Evolutionary conservation across 2,329 filamentous ascomycete genomes (phyloP).

Genomic region (Keithomyces neogunnii): DNA sequence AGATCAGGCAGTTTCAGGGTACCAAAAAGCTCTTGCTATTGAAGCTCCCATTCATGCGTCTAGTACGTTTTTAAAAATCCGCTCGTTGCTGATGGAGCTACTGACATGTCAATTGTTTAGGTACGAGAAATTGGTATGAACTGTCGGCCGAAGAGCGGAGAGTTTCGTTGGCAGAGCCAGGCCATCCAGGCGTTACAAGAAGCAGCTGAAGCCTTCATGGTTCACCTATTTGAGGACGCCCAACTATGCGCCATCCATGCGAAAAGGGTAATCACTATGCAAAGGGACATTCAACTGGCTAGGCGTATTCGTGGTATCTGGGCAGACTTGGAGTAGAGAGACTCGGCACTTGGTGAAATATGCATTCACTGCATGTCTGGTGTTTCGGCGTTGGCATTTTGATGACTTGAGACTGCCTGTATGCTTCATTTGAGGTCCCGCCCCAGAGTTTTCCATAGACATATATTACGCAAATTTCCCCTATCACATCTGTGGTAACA

Average conservation of each 20-base stretch:
- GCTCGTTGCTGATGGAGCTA: not conserved
- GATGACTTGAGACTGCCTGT: too few species aligned
- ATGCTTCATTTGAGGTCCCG: too few species aligned
- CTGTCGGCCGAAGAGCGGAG: constrained; percentile 52
- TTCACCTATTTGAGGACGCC: constrained; percentile 76
- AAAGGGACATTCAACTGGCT: constrained; percentile 94
- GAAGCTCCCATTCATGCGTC: constrained; percentile 71
- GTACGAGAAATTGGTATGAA: constrained; percentile 62
- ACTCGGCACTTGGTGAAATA: not conserved
- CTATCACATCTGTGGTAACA: too few species aligned
- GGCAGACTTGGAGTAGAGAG: constrained; percentile 50
- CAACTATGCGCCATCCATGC: constrained; percentile 96
- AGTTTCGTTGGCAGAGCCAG: constrained; percentile 91
- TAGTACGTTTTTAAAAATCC: constrained; percentile 37
- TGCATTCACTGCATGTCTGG: too few species aligned
- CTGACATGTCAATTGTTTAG: constrained; percentile 6
- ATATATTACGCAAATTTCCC: too few species aligned
- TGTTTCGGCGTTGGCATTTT: too few species aligned
- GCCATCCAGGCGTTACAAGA: constrained; percentile 91
- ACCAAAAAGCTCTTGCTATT: constrained; percentile 78
- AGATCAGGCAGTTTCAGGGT: constrained; percentile 87
- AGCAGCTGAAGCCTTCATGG: constrained; percentile 90
- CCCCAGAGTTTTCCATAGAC: too few species aligned
- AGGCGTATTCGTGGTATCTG: constrained; percentile 69
- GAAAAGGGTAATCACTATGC: constrained; percentile 94